phyloP scores from a whole-genome alignment of 805 yeast genomes.

The Kodamaea jinghongensis region DNA sequence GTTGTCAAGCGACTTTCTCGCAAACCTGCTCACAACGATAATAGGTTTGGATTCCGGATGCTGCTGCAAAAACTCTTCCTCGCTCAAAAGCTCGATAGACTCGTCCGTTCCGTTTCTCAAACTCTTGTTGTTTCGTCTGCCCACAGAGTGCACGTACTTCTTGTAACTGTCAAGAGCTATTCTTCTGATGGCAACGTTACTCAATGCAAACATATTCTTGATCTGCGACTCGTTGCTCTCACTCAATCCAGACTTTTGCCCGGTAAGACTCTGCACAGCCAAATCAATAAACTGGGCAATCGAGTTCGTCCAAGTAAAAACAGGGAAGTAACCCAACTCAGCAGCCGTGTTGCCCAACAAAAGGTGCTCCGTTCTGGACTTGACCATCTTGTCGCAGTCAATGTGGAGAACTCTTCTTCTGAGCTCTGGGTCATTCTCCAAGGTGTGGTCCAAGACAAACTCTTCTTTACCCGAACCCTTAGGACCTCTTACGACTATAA shows the following conservation, averaged over 20 bases:
- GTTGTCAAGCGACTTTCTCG: slow-evolving; percentile 43
- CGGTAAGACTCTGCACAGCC: slow-evolving; percentile 85
- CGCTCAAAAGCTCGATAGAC: slow-evolving; percentile 46
- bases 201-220: slow-evolving; percentile 71
- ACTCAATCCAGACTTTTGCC: slow-evolving; percentile 87
- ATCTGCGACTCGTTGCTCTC: slow-evolving; percentile 81
- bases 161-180: slow-evolving; percentile 42
- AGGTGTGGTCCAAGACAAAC: slow-evolving; percentile 65
- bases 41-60: slow-evolving; percentile 87
- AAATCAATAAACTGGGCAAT: slow-evolving; percentile 77
- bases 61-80: slow-evolving; percentile 79
- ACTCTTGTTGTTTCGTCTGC: slow-evolving; percentile 17
- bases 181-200: slow-evolving; percentile 70
- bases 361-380: slow-evolving; percentile 69
- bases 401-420: slow-evolving; percentile 55
- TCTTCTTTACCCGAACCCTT: slow-evolving; percentile 92
- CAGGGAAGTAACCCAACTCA: slow-evolving; percentile 88
- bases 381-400: slow-evolving; percentile 75
- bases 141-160: slow-evolving; percentile 24
- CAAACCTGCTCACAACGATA: slow-evolving; percentile 74
- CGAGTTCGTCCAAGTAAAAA: slow-evolving; percentile 88
- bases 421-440: slow-evolving; percentile 48
- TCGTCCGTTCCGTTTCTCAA: slow-evolving; percentile 18
- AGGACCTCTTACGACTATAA: slow-evolving; percentile 88
- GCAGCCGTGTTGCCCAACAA: slow-evolving; percentile 66